phyloP scores from a whole-genome alignment of 257 asterid species.

The Lycium barbarum region DNA sequence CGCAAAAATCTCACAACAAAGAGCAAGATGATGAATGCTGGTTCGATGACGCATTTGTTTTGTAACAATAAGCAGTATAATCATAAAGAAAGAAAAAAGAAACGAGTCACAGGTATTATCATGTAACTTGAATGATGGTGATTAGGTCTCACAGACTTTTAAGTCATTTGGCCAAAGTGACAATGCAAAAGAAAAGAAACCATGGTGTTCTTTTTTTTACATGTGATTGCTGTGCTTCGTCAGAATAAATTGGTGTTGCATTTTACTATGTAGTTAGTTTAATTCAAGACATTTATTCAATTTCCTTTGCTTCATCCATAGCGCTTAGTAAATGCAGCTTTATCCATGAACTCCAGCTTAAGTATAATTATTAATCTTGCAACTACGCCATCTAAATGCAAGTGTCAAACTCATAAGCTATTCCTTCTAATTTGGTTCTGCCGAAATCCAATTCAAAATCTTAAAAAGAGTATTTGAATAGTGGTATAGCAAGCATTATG shows the following conservation, averaged over 20 bases:
- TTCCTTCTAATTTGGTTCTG: background rate
- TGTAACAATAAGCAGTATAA: background rate
- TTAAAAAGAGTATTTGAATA: background rate
- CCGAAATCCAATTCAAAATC: background rate
- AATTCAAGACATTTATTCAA: background rate
- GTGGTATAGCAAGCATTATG: too few relatives aligned
- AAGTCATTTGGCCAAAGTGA: background rate
- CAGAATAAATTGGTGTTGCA: background rate
- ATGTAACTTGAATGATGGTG: constrained; percentile 24
- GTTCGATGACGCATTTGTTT: background rate
- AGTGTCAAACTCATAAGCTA: background rate
- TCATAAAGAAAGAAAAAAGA: background rate
- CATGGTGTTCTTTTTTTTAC: background rate
- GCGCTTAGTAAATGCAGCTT: background rate
- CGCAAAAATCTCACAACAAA: background rate
- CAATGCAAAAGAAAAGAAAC: constrained; percentile 3
- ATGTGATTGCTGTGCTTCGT: background rate
- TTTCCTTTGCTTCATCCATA: background rate
- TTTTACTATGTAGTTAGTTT: background rate
- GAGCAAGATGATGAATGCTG: background rate
- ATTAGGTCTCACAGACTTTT: constrained; percentile 17
- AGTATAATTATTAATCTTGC: background rate
- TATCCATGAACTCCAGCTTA: background rate
- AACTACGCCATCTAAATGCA: background rate
- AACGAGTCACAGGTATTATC: background rate